These are phyloP conservation scores for Gossypium schwendimanii DNA, from an alignment of 441 rosid species.

Conservation along the genomic window DNA sequence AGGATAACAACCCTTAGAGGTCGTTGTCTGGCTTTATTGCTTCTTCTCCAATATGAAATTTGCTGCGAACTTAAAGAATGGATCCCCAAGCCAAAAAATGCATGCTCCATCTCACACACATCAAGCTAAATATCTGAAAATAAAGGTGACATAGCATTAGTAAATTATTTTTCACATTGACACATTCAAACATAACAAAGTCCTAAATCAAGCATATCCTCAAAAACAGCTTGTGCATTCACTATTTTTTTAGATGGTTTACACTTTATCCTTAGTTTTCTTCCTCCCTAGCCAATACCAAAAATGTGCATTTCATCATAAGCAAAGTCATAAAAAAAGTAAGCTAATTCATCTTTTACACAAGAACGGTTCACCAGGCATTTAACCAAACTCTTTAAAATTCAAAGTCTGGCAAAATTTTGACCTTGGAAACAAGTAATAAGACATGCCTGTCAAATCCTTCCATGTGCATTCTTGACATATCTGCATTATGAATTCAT, in stretches of 20 bases:
- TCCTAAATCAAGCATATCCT: not conserved
- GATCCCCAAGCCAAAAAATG: not conserved
- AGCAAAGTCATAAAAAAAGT: not conserved
- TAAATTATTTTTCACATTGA: not conserved
- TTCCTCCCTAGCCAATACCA: not conserved
- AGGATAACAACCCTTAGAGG: constrained; percentile 6
- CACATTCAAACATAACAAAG: not conserved
- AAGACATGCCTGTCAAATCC: not conserved
- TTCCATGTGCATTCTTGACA: not conserved
- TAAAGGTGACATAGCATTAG: not conserved
- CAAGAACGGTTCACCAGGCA: not conserved
- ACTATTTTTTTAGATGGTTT: not conserved
- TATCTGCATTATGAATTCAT: not conserved
- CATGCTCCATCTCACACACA: constrained; percentile 13
- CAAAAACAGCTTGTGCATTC: not conserved
- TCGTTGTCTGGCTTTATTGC: constrained; percentile 13
- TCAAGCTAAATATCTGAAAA: constrained; percentile 18
- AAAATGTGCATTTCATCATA: not conserved
- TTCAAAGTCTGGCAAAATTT: not conserved
- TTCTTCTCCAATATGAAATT: constrained; percentile 13
- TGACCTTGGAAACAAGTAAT: not conserved
- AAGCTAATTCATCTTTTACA: not conserved
- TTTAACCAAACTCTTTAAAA: not conserved
- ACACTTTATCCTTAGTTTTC: not conserved
- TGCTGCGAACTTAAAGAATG: constrained; percentile 1